Evolutionary conservation across 2,329 filamentous ascomycete species (phyloP).

Genomic region (Graphilbum ipis-grandicollis): DNA sequence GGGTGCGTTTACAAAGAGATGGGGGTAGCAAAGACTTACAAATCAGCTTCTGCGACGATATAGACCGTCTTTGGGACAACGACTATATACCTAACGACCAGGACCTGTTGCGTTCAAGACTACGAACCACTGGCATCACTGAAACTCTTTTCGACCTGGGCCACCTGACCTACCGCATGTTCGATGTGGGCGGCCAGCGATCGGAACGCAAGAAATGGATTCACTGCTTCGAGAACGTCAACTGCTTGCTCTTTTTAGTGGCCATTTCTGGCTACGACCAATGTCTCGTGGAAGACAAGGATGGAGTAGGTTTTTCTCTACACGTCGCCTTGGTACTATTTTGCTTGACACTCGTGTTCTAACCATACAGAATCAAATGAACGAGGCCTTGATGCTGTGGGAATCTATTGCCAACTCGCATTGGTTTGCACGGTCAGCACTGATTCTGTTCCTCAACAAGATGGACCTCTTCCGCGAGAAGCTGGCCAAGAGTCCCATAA

Average conservation of each 20-base stretch:
- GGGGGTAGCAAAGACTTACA: neutral
- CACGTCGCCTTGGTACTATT: too few species aligned
- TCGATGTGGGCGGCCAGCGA: conserved; percentile 81
- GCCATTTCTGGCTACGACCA: conserved; percentile 95
- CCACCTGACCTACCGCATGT: conserved; percentile 90
- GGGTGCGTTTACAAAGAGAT: too few species aligned
- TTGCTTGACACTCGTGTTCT: conserved; percentile 3
- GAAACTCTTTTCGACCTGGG: conserved; percentile 89
- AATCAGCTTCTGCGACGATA: conserved; percentile 64
- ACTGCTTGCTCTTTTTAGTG: conserved; percentile 81
- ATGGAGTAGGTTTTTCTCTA: conserved; percentile 49
- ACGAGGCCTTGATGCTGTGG: conserved; percentile 74
- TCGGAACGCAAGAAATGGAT: conserved; percentile 97
- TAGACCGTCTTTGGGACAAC: conserved; percentile 58
- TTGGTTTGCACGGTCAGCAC: conserved; percentile 68
- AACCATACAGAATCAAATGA: conserved; percentile 63
- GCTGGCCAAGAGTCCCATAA: conserved; percentile 51
- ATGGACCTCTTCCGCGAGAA: conserved; percentile 75
- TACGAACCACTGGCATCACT: conserved; percentile 89
- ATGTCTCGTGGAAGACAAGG: conserved; percentile 88
- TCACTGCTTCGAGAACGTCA: conserved; percentile 88
- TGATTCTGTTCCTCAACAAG: conserved; percentile 78
- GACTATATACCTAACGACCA: conserved; percentile 84
- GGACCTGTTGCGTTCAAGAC: conserved; percentile 76
- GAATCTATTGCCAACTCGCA: conserved; percentile 74